Evolutionary conservation across 1,284 basidiomycete genomes (phyloP).

Genomic region (Pterula multifida): DNA sequence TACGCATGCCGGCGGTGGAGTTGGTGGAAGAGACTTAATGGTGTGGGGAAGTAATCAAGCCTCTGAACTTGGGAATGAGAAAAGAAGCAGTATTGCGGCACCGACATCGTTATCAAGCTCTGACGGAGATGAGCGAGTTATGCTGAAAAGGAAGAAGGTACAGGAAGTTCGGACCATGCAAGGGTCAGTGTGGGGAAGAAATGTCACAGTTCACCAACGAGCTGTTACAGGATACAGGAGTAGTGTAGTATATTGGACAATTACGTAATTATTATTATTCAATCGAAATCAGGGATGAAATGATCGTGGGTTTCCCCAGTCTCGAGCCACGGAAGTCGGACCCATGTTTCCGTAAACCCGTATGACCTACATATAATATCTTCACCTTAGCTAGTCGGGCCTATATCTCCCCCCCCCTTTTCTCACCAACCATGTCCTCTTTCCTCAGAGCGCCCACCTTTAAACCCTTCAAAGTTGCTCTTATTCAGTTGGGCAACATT

Average conservation of each 20-base stretch:
- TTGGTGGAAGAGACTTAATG: conserved; percentile 47
- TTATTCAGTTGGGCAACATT: conserved; percentile 75
- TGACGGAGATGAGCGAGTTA: conserved; percentile 38
- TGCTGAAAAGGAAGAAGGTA: conserved; percentile 39
- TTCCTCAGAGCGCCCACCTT: conserved; percentile 24
- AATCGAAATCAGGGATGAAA: background rate
- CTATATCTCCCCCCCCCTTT: background rate
- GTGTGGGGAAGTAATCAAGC: conserved; percentile 63
- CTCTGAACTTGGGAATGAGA: conserved; percentile 81
- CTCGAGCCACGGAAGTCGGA: background rate
- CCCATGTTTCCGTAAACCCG: background rate
- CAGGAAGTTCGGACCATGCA: conserved; percentile 52
- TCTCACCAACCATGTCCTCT: conserved; percentile 11
- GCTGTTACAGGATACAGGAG: conserved; percentile 51
- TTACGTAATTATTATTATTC: background rate
- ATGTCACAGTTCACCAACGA: conserved; percentile 59
- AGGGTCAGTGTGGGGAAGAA: conserved; percentile 55
- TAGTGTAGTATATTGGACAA: conserved; percentile 59
- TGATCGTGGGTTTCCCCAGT: background rate
- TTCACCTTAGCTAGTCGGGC: background rate
- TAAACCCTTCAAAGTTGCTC: conserved; percentile 71
- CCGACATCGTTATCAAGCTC: conserved; percentile 47
- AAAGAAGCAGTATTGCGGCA: conserved; percentile 58
- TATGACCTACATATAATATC: background rate
- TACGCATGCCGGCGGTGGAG: conserved; percentile 26